A percentile compares a stretch with the other conserved stretches of the same genome.
Evolutionary conservation across 1,139 yeast species (phyloP).

Genomic region (Lodderomyces jiufengensis): DNA sequence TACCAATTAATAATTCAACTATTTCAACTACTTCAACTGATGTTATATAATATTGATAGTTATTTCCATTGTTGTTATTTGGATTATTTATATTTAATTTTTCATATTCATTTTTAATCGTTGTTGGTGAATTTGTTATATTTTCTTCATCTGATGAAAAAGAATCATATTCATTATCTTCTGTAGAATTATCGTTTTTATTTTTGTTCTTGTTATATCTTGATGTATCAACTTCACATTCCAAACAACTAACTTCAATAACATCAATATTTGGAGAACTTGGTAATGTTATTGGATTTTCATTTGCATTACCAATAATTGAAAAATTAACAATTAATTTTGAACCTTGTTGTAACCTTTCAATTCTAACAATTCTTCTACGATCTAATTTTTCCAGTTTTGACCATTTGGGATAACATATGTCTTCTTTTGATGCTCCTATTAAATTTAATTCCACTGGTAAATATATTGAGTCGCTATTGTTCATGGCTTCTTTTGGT

Average conservation of each 20-base stretch:
- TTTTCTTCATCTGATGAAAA: slow-evolving; percentile 21
- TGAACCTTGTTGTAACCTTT: slow-evolving; percentile 48
- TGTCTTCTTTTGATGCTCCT: slow-evolving; percentile 44
- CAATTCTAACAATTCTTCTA: slow-evolving; percentile 56
- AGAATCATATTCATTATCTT: slow-evolving; percentile 19
- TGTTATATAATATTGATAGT: slow-evolving; percentile 51
- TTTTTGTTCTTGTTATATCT: no score
- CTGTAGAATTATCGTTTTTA: no score
- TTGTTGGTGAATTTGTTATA: not conserved
- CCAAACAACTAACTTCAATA: slow-evolving; percentile 57
- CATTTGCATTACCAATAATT: slow-evolving; percentile 51
- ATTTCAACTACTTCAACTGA: slow-evolving; percentile 64
- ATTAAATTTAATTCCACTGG: slow-evolving; percentile 46
- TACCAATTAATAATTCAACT: slow-evolving; percentile 56
- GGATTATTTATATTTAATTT: no score
- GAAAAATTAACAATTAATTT: slow-evolving; percentile 46
- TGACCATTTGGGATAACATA: slow-evolving; percentile 52
- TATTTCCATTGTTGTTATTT: slow-evolving; percentile 13
- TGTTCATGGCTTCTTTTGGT: slow-evolving; percentile 38
- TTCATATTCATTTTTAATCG: slow-evolving; percentile 6
- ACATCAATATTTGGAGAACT: slow-evolving; percentile 38
- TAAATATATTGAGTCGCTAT: slow-evolving; percentile 30
- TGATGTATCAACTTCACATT: slow-evolving; percentile 30
- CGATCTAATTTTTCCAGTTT: slow-evolving; percentile 43
- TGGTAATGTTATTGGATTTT: slow-evolving; percentile 39